Percentiles rank a stretch among this genome's conserved stretches.
Evolutionary conservation across 805 yeast species (phyloP).

Genomic region (Starmerella khaoyaiensis): DNA sequence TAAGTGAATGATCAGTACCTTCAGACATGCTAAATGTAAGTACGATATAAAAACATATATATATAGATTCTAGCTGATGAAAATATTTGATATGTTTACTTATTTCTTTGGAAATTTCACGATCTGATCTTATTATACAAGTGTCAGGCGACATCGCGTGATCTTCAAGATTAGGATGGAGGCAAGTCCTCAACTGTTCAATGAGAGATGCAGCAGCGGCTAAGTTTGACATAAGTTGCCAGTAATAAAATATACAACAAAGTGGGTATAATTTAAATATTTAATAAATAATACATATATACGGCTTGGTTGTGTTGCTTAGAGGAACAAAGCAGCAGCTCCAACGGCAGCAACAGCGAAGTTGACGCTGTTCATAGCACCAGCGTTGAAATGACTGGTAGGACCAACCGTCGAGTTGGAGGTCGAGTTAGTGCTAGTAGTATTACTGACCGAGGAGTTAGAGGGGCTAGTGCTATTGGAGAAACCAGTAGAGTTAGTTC

Average conservation of each 20-base stretch:
- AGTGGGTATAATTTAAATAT: not conserved
- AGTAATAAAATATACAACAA: not conserved
- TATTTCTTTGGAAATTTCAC: not conserved
- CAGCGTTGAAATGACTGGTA: constrained; percentile 1
- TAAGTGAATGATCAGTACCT: constrained; percentile 18
- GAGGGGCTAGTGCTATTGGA: not conserved
- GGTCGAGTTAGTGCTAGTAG: not conserved
- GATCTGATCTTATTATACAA: not conserved
- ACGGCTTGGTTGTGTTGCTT: too few species aligned
- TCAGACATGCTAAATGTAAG: too few species aligned
- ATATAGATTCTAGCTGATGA: constrained; percentile 2
- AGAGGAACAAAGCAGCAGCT: constrained; percentile 12
- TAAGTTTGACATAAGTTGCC: not conserved
- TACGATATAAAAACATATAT: too few species aligned
- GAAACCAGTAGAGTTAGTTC: not conserved
- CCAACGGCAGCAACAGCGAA: constrained; percentile 7
- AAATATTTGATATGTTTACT: constrained; percentile 8
- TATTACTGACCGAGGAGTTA: not conserved
- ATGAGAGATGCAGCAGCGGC: not conserved
- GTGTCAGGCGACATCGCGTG: constrained; percentile 12
- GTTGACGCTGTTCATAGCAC: not conserved
- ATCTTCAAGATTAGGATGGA: too few species aligned
- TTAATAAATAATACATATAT: not conserved
- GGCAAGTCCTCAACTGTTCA: too few species aligned
- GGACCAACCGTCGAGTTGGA: not conserved